phyloP scores from a whole-genome alignment of 257 asterid species.

The Solanum boliviense region DNA sequence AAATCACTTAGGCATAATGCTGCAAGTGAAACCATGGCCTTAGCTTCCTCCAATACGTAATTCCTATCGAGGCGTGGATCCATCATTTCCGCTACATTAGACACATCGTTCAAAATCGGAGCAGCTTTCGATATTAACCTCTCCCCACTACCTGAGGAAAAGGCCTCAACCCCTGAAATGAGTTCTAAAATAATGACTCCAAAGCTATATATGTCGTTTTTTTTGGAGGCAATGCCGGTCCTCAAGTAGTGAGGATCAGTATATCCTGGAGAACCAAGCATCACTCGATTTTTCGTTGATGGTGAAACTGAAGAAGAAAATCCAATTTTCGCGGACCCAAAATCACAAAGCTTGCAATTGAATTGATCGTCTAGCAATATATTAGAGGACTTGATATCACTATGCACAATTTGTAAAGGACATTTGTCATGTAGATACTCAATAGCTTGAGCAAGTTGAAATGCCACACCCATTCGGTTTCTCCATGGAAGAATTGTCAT shows the following conservation, averaged over 20 bases:
- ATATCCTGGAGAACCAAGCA: slow-evolving; percentile 72
- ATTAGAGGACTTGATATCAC: slow-evolving; percentile 67
- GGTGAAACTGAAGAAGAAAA: slow-evolving; percentile 37
- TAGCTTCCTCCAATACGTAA: slow-evolving; percentile 35
- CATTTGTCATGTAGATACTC: slow-evolving; percentile 50
- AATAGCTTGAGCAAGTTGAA: slow-evolving; percentile 52
- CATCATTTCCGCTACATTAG: slow-evolving; percentile 36
- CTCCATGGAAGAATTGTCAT: slow-evolving; percentile 30
- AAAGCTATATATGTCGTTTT: slow-evolving; percentile 58
- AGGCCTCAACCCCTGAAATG: slow-evolving; percentile 55
- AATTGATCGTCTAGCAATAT: slow-evolving; percentile 35
- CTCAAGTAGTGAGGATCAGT: slow-evolving; percentile 58
- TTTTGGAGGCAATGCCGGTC: slow-evolving; percentile 54
- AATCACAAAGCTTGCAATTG: slow-evolving; percentile 69
- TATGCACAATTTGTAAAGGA: slow-evolving; percentile 48
- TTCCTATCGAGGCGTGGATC: slow-evolving; percentile 36
- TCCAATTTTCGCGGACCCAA: slow-evolving; percentile 64
- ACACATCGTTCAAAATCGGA: slow-evolving; percentile 23
- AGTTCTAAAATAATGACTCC: slow-evolving; percentile 56
- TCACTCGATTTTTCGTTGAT: slow-evolving; percentile 11
- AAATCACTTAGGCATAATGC: slow-evolving; percentile 37
- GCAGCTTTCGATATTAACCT: slow-evolving; percentile 28
- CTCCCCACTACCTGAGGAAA: slow-evolving; percentile 27
- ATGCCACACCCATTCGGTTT: slow-evolving; percentile 45
- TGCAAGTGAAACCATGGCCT: slow-evolving; percentile 35